Conservation (phyloP, 768 basidiomycete species). For the Crepidotus variabilis region DNA sequence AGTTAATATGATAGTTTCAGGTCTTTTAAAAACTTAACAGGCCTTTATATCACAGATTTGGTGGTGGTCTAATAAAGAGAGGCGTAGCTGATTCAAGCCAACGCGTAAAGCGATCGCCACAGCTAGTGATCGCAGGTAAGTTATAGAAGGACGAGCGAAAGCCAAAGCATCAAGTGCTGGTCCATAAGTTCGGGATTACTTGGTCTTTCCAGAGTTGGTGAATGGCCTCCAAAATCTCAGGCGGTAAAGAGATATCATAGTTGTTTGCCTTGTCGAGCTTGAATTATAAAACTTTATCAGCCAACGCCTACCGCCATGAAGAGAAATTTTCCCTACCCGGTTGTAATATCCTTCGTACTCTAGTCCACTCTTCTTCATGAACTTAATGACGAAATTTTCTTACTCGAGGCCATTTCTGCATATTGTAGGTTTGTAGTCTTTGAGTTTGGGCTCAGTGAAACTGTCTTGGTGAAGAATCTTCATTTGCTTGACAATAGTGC, state of each 20-base stretch:
- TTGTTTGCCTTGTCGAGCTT: slow-evolving; percentile 40
- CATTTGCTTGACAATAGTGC: slow-evolving; percentile 98
- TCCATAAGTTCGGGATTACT: slow-evolving; percentile 51
- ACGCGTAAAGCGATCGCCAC: too few species aligned
- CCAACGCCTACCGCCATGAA: slow-evolving; percentile 25
- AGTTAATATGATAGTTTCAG: too few species aligned
- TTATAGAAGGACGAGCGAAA: too few species aligned
- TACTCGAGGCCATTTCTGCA: slow-evolving; percentile 88
- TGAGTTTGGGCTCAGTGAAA: slow-evolving; percentile 74
- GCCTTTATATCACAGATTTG: too few species aligned
- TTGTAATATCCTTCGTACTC: slow-evolving; percentile 71
- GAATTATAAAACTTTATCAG: slow-evolving; percentile 63
- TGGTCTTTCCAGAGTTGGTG: slow-evolving; percentile 69
- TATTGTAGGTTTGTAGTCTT: slow-evolving; percentile 72
- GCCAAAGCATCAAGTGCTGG: too few species aligned
- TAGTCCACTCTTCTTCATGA: slow-evolving; percentile 82
- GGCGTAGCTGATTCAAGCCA: too few species aligned
- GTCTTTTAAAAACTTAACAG: too few species aligned
- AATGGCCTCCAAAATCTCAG: slow-evolving; percentile 69
- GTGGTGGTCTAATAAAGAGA: too few species aligned
- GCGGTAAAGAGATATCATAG: slow-evolving; percentile 35
- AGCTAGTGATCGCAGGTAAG: too few species aligned
- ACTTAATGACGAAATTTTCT: slow-evolving; percentile 79
- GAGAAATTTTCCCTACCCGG: slow-evolving; percentile 34
- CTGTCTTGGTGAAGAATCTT: slow-evolving; percentile 96